These are phyloP conservation scores for Colletotrichum salicis DNA, from an alignment of 2,329 filamentous ascomycete species.

Conservation along the genomic window DNA sequence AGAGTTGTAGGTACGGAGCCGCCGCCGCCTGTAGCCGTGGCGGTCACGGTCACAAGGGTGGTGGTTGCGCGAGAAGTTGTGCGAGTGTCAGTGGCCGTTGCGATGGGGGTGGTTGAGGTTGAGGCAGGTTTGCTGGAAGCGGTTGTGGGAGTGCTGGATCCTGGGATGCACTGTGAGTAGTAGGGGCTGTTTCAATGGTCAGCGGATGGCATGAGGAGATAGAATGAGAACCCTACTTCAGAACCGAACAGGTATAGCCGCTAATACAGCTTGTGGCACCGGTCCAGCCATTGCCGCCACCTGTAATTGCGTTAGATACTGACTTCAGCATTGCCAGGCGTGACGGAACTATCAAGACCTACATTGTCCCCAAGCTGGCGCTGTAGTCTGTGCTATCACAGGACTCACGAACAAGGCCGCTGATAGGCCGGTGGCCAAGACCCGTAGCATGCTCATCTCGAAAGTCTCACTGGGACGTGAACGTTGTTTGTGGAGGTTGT, in stretches of 20 bases:
- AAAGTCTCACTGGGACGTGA: background rate
- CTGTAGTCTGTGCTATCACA: constrained; percentile 17
- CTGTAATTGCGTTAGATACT: constrained; percentile 3
- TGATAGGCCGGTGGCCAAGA: constrained; percentile 9
- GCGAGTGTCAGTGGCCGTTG: constrained; percentile 3
- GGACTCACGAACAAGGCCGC: background rate
- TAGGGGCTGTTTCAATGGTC: constrained; percentile 13
- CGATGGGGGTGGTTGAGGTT: constrained; percentile 8
- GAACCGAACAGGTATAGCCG: constrained; percentile 31
- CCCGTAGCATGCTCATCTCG: constrained; percentile 1
- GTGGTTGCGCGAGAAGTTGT: constrained; percentile 25
- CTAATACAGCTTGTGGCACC: constrained; percentile 26
- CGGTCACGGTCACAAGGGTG: constrained; percentile 20
- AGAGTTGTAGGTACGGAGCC: constrained; percentile 49
- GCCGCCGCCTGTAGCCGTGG: constrained; percentile 15
- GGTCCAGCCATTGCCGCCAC: constrained; percentile 30
- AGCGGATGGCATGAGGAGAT: background rate
- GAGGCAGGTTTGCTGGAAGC: constrained; percentile 6
- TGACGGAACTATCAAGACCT: background rate
- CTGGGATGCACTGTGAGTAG: constrained; percentile 33
- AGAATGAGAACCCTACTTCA: constrained; percentile 15
- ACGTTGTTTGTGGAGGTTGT: background rate
- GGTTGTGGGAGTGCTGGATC: constrained; percentile 10
- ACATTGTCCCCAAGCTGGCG: constrained; percentile 31
- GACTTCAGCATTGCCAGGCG: background rate